Conservation (phyloP, 352 stramenopile species). For the Achlya hypogyna region DNA sequence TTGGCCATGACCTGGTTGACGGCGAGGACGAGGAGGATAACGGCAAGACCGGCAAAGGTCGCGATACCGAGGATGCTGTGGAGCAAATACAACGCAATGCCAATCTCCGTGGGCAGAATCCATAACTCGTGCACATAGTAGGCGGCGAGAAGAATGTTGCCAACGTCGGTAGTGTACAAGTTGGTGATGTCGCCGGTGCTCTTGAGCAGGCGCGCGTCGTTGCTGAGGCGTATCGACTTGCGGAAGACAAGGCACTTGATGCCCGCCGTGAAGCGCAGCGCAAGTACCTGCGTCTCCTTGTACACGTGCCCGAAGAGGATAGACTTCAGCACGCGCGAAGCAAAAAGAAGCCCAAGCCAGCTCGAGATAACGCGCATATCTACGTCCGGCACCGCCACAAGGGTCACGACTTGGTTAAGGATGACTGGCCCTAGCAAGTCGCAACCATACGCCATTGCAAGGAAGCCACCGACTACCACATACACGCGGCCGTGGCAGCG, state of each 20-base stretch:
- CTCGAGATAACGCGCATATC: neutral
- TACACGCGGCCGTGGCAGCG: conserved; percentile 42
- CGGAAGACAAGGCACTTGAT: conserved; percentile 70
- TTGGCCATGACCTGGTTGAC: conserved; percentile 8
- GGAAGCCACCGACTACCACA: neutral
- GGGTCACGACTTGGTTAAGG: conserved; percentile 8
- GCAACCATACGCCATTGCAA: conserved; percentile 4
- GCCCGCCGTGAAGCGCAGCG: conserved; percentile 47
- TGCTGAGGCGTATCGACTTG: conserved; percentile 46
- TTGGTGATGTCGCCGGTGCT: conserved; percentile 42
- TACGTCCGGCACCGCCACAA: neutral
- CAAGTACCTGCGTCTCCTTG: conserved; percentile 48
- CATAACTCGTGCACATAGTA: conserved; percentile 17
- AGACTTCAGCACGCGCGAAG: conserved; percentile 49
- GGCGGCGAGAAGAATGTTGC: conserved; percentile 36
- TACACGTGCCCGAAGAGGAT: conserved; percentile 55
- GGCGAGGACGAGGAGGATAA: conserved; percentile 8
- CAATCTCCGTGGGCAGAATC: neutral
- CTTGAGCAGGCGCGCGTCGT: conserved; percentile 28
- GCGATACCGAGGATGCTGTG: neutral
- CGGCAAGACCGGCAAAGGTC: neutral
- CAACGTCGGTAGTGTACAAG: conserved; percentile 57
- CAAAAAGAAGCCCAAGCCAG: conserved; percentile 56
- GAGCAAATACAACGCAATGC: neutral
- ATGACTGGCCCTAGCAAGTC: conserved; percentile 29